Base-by-base conservation (phyloP, 129 eudicot genomes). In the Tagetes patula region DNA sequence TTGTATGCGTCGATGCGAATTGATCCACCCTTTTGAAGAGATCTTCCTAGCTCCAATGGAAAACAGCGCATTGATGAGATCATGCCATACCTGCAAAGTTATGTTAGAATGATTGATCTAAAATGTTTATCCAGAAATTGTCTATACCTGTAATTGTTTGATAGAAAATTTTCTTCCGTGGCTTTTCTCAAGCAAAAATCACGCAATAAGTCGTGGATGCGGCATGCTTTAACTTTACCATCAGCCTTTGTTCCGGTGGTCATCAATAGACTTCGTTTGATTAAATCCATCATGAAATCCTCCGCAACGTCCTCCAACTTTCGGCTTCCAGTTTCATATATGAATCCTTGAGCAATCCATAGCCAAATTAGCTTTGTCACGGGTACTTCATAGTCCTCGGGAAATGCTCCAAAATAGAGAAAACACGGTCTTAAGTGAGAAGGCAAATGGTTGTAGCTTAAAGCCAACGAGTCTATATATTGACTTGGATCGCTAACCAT, bases 321-420 rank as follows among this genome's bases (percentile, higher is more conserved):
- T 42, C 74, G 54, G 47, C 6, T 47, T 36, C 43, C 55, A 7
- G n/a, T 2, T 38, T 58, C 31, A 1, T 60, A 71, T 13, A 82
- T 42, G 11, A 77, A 67, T 52, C 85, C 85, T 65, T 81, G 78
- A 69, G 85, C 78, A 45, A 71, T 45, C 85, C 85, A 76, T 36
- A 76, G 59, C 66, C 77, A 40, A 20, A 65, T 71, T 66, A 81
- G 49, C 75, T 65, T 81, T 33, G 38, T 42, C 42, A 55, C 65
- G 0, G 74, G 74, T 33, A 76, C 53, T 3, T 70, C 81, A 30
- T 27, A 53, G 47, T 56, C 74, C 41, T 72, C 69, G 0, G 83
- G 83, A 63, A 74, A 80, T 46, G 53, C 70, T 47, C 79, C 84
- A 32, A 67, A 6, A 60, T 33, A 73, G 45, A 79, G 53, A 56